Conservation (phyloP, 345 rosid genomes). For the Lepidium sativum region DNA sequence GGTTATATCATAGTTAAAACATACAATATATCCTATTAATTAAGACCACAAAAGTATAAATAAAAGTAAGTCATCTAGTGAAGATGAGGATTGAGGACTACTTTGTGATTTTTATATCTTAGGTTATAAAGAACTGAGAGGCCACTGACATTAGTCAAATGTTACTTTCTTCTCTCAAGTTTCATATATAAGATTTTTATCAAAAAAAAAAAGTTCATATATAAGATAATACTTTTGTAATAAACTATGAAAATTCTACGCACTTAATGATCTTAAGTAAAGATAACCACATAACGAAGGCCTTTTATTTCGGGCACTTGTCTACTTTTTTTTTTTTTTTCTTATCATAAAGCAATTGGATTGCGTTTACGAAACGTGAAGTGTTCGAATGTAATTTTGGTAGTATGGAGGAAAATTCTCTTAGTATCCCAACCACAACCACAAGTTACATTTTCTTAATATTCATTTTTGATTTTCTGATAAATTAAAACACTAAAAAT, state of each 20-base stretch:
- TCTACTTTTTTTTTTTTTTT: conserved; percentile 3
- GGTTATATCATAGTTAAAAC: not conserved
- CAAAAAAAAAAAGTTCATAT: too few species aligned
- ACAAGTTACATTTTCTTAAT: not conserved
- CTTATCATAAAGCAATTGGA: conserved; percentile 10
- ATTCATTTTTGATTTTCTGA: not conserved
- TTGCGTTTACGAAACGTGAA: conserved; percentile 28
- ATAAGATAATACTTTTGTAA: not conserved
- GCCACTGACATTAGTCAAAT: conserved; percentile 24
- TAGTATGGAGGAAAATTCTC: not conserved
- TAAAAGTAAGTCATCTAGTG: not conserved
- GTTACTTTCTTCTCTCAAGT: conserved; percentile 17
- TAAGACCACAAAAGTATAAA: not conserved
- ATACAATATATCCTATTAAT: too few species aligned
- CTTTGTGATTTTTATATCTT: not conserved
- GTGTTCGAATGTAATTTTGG: not conserved
- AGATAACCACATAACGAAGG: conserved; percentile 1
- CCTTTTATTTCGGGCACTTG: conserved; percentile 6
- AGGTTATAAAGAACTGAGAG: conserved; percentile 21
- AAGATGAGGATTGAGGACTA: conserved; percentile 8
- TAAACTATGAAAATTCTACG: not conserved
- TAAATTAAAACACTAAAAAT: not conserved
- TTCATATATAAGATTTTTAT: not conserved
- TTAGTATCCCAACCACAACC: not conserved
- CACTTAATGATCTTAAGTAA: not conserved